Conservation (phyloP, 495 filamentous ascomycete genomes). For the Penicillium salamii region DNA sequence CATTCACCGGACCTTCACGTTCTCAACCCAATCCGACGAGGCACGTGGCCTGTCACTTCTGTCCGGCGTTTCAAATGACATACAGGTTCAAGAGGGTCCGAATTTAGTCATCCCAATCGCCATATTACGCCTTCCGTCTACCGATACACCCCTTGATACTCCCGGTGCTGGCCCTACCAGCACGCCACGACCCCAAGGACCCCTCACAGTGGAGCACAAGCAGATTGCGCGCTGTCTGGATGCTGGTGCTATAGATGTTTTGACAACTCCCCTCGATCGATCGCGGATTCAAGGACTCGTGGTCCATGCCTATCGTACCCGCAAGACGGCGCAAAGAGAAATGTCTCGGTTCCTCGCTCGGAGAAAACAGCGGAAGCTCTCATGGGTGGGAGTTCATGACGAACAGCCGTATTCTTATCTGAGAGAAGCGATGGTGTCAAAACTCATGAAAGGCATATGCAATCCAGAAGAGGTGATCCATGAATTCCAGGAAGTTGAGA, state of each 20-base stretch:
- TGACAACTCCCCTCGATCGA: conserved; percentile 70
- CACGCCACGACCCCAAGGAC: conserved; percentile 41
- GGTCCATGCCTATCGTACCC: conserved; percentile 77
- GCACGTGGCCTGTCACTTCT: conserved; percentile 68
- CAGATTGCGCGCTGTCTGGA: conserved; percentile 69
- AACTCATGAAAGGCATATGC: conserved; percentile 88
- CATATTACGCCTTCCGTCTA: conserved; percentile 49
- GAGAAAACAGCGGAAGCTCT: conserved; percentile 73
- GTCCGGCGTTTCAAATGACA: conserved; percentile 65
- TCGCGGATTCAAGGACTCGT: conserved; percentile 69
- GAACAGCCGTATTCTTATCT: conserved; percentile 86
- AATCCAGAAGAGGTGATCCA: conserved; percentile 61
- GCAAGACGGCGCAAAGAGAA: conserved; percentile 66
- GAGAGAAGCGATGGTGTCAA: conserved; percentile 85
- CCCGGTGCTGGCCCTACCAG: conserved; percentile 16
- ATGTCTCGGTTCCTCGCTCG: conserved; percentile 62
- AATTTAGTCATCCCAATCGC: conserved; percentile 73
- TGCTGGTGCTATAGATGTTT: conserved; percentile 79
- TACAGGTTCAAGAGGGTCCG: conserved; percentile 66
- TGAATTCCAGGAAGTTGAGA: conserved; percentile 43
- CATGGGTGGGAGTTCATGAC: conserved; percentile 88
- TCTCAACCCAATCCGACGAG: conserved; percentile 50
- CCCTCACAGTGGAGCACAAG: conserved; percentile 37
- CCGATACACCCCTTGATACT: conserved; percentile 21
- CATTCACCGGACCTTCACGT: conserved; percentile 41